These are phyloP conservation scores for Podospora pseudopauciseta DNA, from an alignment of 495 filamentous ascomycete species.

Conservation along the genomic window DNA sequence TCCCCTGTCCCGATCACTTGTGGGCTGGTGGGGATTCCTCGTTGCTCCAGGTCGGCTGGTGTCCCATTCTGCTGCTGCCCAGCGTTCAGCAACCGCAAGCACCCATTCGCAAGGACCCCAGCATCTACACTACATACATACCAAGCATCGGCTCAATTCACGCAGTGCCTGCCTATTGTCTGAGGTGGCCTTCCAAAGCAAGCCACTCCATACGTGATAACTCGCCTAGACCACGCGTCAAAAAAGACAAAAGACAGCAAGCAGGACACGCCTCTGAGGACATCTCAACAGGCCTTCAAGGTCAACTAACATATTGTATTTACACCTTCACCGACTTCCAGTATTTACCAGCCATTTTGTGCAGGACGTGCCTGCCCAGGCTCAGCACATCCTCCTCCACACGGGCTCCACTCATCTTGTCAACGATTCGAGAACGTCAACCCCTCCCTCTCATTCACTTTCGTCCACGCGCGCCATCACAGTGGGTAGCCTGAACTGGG, in stretches of 20 bases:
- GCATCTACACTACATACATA: neutral
- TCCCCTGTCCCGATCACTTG: neutral
- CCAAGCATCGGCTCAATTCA: no score
- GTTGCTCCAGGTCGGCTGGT: neutral
- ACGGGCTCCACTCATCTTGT: neutral
- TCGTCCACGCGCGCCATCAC: constrained; percentile 1
- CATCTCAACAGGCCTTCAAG: no score
- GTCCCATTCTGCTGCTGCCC: neutral
- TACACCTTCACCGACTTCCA: no score
- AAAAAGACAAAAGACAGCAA: no score
- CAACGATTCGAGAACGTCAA: constrained; percentile 4
- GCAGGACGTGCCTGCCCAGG: neutral
- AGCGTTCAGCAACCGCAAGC: neutral
- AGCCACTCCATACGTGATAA: no score
- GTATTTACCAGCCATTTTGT: neutral
- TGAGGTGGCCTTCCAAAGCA: no score
- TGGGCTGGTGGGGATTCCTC: neutral
- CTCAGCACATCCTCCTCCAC: neutral
- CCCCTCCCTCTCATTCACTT: constrained; percentile 2
- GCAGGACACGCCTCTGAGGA: no score
- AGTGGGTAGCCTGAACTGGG: neutral
- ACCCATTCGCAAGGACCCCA: neutral
- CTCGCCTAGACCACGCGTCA: no score
- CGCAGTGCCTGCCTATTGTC: no score
- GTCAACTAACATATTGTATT: no score